Evolutionary conservation across 164 flowering plant genomes (phyloP).

Genomic region (Kingdonia uniflora): DNA sequence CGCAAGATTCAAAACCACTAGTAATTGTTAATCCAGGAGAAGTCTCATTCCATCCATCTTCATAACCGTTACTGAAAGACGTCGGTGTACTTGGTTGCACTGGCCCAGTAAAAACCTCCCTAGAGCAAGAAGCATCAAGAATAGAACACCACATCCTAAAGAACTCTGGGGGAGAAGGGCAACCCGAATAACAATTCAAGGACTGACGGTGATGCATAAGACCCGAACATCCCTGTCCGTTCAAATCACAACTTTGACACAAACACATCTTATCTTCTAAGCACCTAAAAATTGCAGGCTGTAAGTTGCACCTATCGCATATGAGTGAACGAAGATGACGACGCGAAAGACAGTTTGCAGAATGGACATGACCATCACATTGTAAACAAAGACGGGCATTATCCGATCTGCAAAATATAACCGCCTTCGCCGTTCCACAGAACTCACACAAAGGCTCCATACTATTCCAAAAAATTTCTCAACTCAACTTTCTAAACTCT

Average conservation of each 20-base stretch:
- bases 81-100: too few relatives aligned
- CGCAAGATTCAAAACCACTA: conserved; percentile 22
- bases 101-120: too few relatives aligned
- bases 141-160: not conserved
- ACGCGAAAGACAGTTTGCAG: conserved; percentile 44
- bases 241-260: conserved; percentile 43
- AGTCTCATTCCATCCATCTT: conserved; percentile 14
- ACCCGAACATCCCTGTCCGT: conserved; percentile 15
- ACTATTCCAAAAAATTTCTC: too few relatives aligned
- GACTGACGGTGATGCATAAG: conserved; percentile 20
- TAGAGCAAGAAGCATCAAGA: not conserved
- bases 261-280: conserved; percentile 33
- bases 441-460: conserved; percentile 30
- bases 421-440: conserved; percentile 42
- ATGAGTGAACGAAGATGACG: conserved; percentile 43
- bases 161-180: conserved; percentile 21
- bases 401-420: conserved; percentile 55
- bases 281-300: conserved; percentile 36
- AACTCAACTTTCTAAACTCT: too few relatives aligned
- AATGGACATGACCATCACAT: conserved; percentile 52
- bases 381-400: conserved; percentile 47
- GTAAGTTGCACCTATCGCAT: conserved; percentile 42
- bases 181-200: conserved; percentile 32
- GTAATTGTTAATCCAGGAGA: conserved; percentile 14
- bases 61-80: not conserved